Percentiles rank a stretch among this genome's conserved stretches.
Conservation (phyloP, 495 filamentous ascomycete genomes). For the Trypethelium eluteriae region DNA sequence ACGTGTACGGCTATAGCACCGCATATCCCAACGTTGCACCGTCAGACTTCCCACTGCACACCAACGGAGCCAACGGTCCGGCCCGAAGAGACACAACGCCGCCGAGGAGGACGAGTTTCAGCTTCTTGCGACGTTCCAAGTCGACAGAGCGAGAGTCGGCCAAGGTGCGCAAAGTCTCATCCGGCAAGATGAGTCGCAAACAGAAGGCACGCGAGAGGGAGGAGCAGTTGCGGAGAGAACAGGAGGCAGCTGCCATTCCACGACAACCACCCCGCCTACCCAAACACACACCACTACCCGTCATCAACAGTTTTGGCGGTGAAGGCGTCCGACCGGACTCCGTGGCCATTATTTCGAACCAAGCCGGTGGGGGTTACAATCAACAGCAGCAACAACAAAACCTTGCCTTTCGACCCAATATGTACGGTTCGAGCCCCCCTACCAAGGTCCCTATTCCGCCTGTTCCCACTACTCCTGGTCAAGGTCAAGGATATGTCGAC, state of each 20-base stretch:
- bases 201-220: conserved; percentile 52
- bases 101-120: conserved; percentile 28
- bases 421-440: conserved; percentile 1
- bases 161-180: conserved; percentile 39
- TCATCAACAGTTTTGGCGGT: conserved; percentile 66
- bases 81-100: neutral
- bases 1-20: neutral
- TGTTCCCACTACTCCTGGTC: conserved; percentile 23
- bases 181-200: conserved; percentile 61
- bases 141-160: conserved; percentile 22
- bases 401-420: conserved; percentile 24
- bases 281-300: conserved; percentile 57
- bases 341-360: conserved; percentile 53
- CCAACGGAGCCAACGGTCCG: neutral
- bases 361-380: conserved; percentile 34
- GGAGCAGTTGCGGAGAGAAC: conserved; percentile 59
- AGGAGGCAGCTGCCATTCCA: conserved; percentile 53
- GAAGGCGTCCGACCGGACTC: conserved; percentile 59
- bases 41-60: neutral
- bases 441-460: conserved; percentile 15
- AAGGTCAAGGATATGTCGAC: conserved; percentile 47
- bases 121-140: conserved; percentile 31
- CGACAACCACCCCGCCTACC: conserved; percentile 73
- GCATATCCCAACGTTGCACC: neutral
- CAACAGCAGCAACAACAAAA: conserved; percentile 17